These are phyloP conservation scores for Plasmopara halstedii DNA, from an alignment of 352 stramenopile genomes.

Conservation along the genomic window DNA sequence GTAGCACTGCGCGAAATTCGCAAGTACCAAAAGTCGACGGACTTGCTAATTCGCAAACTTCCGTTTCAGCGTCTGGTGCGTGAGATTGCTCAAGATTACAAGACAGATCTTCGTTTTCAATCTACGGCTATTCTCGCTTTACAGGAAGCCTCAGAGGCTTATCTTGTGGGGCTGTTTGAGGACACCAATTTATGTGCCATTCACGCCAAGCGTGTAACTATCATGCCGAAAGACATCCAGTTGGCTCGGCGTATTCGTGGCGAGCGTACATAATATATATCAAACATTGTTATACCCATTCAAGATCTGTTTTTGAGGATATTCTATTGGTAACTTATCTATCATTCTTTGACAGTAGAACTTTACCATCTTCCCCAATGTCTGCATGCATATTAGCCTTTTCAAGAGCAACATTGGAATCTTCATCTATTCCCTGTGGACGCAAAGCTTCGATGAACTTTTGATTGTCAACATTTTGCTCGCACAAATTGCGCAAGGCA, in stretches of 20 bases:
- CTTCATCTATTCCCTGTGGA: constrained; percentile 34
- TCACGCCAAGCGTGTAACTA: constrained; percentile 94
- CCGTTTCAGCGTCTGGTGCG: neutral
- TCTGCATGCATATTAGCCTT: constrained; percentile 26
- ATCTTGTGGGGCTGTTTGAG: constrained; percentile 93
- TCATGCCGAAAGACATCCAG: constrained; percentile 97
- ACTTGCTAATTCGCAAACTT: neutral
- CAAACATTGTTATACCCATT: too few species aligned
- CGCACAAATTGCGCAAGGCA: constrained; percentile 82
- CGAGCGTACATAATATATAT: constrained; percentile 67
- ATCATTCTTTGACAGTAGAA: constrained; percentile 16
- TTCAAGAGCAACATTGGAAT: constrained; percentile 14
- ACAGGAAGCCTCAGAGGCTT: constrained; percentile 80
- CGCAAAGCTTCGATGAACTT: constrained; percentile 33
- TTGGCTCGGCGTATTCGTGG: constrained; percentile 88
- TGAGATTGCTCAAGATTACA: neutral
- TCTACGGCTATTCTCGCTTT: neutral
- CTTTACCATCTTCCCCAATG: constrained; percentile 24
- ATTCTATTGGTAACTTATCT: constrained; percentile 1
- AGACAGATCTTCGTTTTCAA: neutral
- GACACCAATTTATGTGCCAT: constrained; percentile 95
- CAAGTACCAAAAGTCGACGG: neutral
- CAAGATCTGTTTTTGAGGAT: too few species aligned
- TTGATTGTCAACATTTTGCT: constrained; percentile 55
- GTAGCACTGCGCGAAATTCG: neutral